Evolutionary conservation across 352 stramenopile species (phyloP).

Genomic region (Phytophthora brassicae): DNA sequence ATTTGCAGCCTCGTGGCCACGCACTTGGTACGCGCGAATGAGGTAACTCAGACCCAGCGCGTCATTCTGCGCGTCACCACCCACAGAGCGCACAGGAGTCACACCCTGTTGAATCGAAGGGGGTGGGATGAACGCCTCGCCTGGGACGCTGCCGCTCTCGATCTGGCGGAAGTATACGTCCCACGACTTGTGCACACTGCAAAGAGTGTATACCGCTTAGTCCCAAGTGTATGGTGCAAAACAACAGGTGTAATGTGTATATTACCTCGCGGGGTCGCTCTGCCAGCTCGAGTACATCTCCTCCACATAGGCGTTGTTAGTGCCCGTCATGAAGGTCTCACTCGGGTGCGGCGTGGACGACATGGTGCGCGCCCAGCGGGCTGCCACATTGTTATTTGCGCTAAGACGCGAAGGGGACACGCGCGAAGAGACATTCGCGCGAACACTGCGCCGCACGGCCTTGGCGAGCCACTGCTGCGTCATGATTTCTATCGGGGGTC

Average conservation of each 20-base stretch:
- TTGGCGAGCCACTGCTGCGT: constrained; percentile 73
- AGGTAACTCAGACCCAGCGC: constrained; percentile 95
- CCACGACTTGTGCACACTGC: constrained; percentile 86
- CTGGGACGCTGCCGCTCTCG: constrained; percentile 76
- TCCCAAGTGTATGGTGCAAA: neutral
- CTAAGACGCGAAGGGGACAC: constrained; percentile 7
- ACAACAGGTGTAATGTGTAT: too few species aligned
- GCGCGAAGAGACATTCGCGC: constrained; percentile 29
- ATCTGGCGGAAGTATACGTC: constrained; percentile 86
- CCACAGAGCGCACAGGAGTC: constrained; percentile 57
- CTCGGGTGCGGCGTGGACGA: constrained; percentile 73
- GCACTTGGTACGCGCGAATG: constrained; percentile 97
- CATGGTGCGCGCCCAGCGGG: constrained; percentile 48
- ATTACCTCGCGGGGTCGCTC: constrained; percentile 79
- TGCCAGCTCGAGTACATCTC: constrained; percentile 97
- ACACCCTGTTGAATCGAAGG: constrained; percentile 78
- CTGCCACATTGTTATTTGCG: constrained; percentile 15
- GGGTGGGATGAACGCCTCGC: constrained; percentile 83
- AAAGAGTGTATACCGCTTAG: neutral
- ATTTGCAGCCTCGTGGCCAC: constrained; percentile 95
- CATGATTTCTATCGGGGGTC: constrained; percentile 36
- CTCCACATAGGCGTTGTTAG: constrained; percentile 96
- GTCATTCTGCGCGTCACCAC: constrained; percentile 57
- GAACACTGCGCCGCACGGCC: constrained; percentile 51
- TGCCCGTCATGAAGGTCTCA: constrained; percentile 94